A percentile compares a stretch with the other conserved stretches of the same genome.
Conservation (phyloP, 805 yeast species). For the Pichia cephalocereana region DNA sequence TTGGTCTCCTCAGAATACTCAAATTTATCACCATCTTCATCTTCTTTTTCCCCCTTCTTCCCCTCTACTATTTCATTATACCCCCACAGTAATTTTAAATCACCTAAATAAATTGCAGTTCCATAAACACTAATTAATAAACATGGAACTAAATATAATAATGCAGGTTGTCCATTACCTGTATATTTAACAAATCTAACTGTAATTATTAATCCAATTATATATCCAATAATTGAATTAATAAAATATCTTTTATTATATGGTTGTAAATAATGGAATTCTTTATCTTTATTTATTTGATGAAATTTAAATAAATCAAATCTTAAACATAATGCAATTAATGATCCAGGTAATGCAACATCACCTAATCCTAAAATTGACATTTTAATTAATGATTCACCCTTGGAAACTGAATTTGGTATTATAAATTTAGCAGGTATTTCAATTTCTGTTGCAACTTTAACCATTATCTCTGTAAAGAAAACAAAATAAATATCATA, state of each 20-base stretch:
- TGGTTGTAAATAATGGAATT: slow-evolving; percentile 32
- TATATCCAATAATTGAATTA: slow-evolving; percentile 38
- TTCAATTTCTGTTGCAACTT: slow-evolving; percentile 47
- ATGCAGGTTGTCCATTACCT: slow-evolving; percentile 55
- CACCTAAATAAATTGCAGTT: slow-evolving; percentile 32
- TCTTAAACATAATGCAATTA: slow-evolving; percentile 43
- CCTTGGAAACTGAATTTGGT: slow-evolving; percentile 27
- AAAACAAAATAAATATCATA: slow-evolving; percentile 66
- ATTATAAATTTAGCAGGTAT: slow-evolving; percentile 44
- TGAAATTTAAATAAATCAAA: slow-evolving; percentile 41
- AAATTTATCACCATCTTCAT: neutral
- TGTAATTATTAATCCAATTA: slow-evolving; percentile 36
- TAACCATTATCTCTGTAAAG: slow-evolving; percentile 49
- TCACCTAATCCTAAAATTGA: slow-evolving; percentile 58
- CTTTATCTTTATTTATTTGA: slow-evolving; percentile 21
- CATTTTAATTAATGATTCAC: slow-evolving; percentile 11
- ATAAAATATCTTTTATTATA: slow-evolving; percentile 39
- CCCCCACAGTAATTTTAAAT: slow-evolving; percentile 31
- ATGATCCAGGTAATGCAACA: slow-evolving; percentile 50
- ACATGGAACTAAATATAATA: slow-evolving; percentile 52
- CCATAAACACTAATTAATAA: slow-evolving; percentile 26
- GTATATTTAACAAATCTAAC: slow-evolving; percentile 30
- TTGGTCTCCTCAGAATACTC: slow-evolving; percentile 19
- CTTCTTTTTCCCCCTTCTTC: slow-evolving; percentile 7
- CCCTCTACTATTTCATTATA: slow-evolving; percentile 25